phyloP scores from a whole-genome alignment of 208 protist species.

The Acanthamoeba triangularis region DNA sequence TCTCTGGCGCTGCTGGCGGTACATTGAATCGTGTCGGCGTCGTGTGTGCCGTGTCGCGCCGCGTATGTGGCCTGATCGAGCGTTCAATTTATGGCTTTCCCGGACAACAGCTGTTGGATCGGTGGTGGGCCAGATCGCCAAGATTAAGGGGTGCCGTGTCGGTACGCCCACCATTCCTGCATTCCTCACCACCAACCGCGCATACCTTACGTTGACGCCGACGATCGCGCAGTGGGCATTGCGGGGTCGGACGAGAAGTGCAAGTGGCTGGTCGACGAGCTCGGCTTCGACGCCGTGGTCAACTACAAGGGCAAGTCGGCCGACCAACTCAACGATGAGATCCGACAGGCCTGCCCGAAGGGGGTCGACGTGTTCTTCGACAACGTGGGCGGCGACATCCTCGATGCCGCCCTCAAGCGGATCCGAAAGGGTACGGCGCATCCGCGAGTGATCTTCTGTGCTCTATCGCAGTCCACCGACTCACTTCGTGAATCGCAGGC shows the following conservation, averaged over 20 bases:
- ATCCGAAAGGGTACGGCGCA: not conserved
- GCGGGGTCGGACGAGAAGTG: slow-evolving; percentile 84
- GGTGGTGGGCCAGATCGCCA: slow-evolving; percentile 79
- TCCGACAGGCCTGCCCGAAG: slow-evolving; percentile 81
- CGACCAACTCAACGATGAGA: slow-evolving; percentile 66
- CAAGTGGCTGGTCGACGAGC: slow-evolving; percentile 66
- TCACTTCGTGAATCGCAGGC: not conserved
- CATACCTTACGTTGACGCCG: too few relatives aligned
- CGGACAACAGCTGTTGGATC: slow-evolving; percentile 80
- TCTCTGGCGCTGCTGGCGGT: slow-evolving; percentile 84
- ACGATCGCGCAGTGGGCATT: slow-evolving; percentile 58
- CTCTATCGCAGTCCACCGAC: too few relatives aligned
- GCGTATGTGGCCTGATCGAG: not conserved
- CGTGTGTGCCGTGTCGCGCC: not conserved
- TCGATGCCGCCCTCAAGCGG: not conserved
- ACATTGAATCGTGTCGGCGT: not conserved
- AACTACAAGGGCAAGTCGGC: slow-evolving; percentile 83
- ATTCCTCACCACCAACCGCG: not conserved
- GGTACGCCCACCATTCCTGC: not conserved
- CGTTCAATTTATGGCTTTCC: not conserved
- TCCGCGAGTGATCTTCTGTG: too few relatives aligned
- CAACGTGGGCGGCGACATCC: slow-evolving; percentile 88
- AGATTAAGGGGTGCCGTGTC: slow-evolving; percentile 82
- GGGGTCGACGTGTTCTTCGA: slow-evolving; percentile 91
- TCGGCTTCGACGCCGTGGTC: slow-evolving; percentile 85